These are phyloP conservation scores for Penicillium oxalicum DNA, from an alignment of 2,329 filamentous ascomycete genomes.

Conservation along the genomic window DNA sequence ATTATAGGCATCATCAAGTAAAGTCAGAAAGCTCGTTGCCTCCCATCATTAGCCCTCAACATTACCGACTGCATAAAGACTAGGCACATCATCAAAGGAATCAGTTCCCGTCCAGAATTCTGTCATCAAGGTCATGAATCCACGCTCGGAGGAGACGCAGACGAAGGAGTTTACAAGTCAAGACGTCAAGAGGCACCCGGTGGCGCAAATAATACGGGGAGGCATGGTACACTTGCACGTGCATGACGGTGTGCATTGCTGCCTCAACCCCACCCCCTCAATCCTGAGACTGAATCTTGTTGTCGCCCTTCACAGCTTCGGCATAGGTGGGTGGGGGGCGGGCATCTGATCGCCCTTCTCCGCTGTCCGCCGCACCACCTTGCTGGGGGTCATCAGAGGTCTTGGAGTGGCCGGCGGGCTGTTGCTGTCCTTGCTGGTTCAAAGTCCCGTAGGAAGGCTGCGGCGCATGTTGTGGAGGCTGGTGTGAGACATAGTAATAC, in stretches of 20 bases:
- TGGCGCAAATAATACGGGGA: neutral
- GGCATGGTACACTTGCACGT: neutral
- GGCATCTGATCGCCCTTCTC: conserved; percentile 15
- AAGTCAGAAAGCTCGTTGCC: too few relatives aligned
- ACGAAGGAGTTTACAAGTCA: neutral
- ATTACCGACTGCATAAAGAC: too few relatives aligned
- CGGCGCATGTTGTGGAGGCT: conserved; percentile 35
- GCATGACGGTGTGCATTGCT: neutral
- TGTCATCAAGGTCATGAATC: too few relatives aligned
- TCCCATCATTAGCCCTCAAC: too few relatives aligned
- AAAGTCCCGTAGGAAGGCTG: conserved; percentile 38
- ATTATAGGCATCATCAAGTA: too few relatives aligned
- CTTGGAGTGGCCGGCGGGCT: conserved; percentile 17
- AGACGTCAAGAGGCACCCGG: neutral
- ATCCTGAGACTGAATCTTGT: conserved; percentile 75
- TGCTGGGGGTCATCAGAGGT: conserved; percentile 18
- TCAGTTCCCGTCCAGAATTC: too few relatives aligned
- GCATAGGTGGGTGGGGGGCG: conserved; percentile 72
- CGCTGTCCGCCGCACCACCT: conserved; percentile 27
- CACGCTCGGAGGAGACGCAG: too few relatives aligned
- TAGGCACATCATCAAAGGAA: too few relatives aligned
- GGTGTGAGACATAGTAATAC: conserved; percentile 67
- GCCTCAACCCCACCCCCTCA: conserved; percentile 27
- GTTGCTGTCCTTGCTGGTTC: conserved; percentile 23
- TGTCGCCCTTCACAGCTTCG: conserved; percentile 80